phyloP scores from a whole-genome alignment of 2,329 filamentous ascomycete genomes.

The Sporothrix euskadiensis region DNA sequence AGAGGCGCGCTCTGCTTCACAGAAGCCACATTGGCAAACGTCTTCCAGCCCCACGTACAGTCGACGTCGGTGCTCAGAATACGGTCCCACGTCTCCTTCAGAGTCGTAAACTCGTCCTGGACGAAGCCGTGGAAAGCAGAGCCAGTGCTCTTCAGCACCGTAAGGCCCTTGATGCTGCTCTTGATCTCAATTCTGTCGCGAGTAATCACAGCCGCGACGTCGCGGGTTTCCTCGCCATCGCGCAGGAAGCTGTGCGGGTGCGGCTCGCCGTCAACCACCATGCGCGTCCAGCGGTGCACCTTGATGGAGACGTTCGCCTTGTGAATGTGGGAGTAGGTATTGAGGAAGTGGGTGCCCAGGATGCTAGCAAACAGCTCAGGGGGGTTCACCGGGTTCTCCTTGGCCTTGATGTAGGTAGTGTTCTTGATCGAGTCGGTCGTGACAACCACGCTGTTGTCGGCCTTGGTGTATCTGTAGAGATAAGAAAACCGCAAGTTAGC shows the following conservation, averaged over 20 bases:
- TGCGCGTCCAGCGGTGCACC: slow-evolving; percentile 88
- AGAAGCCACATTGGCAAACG: slow-evolving; percentile 64
- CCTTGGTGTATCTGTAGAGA: slow-evolving; percentile 73
- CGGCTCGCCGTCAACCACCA: slow-evolving; percentile 80
- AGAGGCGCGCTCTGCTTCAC: slow-evolving; percentile 63
- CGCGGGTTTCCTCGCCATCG: slow-evolving; percentile 84
- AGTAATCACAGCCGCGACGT: slow-evolving; percentile 71
- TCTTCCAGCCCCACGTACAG: slow-evolving; percentile 80
- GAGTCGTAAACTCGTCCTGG: slow-evolving; percentile 87
- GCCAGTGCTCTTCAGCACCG: slow-evolving; percentile 94
- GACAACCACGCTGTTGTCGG: slow-evolving; percentile 93
- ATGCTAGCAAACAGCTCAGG: slow-evolving; percentile 89
- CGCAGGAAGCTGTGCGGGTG: slow-evolving; percentile 95
- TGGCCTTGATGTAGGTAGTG: slow-evolving; percentile 91
- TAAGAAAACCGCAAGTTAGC: neutral
- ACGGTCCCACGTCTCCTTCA: slow-evolving; percentile 89
- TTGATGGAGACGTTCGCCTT: slow-evolving; percentile 77
- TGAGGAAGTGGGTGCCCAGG: slow-evolving; percentile 84
- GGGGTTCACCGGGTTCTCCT: slow-evolving; percentile 86
- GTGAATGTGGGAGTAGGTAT: slow-evolving; percentile 85
- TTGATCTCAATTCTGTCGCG: slow-evolving; percentile 72
- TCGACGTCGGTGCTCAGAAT: slow-evolving; percentile 94
- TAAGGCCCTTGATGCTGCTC: slow-evolving; percentile 76
- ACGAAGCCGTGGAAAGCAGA: slow-evolving; percentile 95
- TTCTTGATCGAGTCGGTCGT: slow-evolving; percentile 99